Base-by-base conservation (phyloP, 106 monocot species). In the Acanthochlamys bracteata region DNA sequence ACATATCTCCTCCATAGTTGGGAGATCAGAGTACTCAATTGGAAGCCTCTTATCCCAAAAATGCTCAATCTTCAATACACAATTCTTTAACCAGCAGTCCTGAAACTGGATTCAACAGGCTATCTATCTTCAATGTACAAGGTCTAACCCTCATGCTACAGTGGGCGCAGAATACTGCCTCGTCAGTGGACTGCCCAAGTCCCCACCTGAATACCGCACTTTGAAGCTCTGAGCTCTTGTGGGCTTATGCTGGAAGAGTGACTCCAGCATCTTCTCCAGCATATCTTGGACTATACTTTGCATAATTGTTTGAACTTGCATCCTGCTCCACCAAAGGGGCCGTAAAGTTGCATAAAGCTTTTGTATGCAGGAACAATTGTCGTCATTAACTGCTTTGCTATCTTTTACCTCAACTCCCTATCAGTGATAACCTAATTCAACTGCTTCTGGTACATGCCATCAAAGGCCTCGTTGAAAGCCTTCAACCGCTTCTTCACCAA, bases 321-420 rank as follows among this genome's bases (percentile, higher is more conserved):
- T 86, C 95, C 56, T 90, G 83, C 59, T 94, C 86, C 19, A 90
- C 89, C 22, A n/a, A 90, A 63, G 60, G 89, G 86, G 0, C 94
- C 89, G 64, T 90, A 94, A 52, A 69, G 86, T 79, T 94, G 89
- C 94, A 94, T 86, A 59, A 79, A 94, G 58, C 83, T 94, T 58
- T 90, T 59, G 61, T 87, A 95, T 7, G 69, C 66, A 0, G 95
- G 95, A 67, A 95, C 82, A 7, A 95, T 78, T 0, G 76, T 68
- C 70, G 86, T 80, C 47, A 82, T 64, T 4, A 82, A 61, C 25
- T 71, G 52, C 10, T 78, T 70, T 52, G 84, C 83, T 15, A 69
- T 79, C 80, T 87, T 84, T 60, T 82, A 82, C 63, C 95, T 81
- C 69, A 95, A 78, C n/a, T 86, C 90, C 76, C 77, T 84, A 33